phyloP scores from a whole-genome alignment of 2,329 filamentous ascomycete genomes.

The Thermothelomyces thermophilus region DNA sequence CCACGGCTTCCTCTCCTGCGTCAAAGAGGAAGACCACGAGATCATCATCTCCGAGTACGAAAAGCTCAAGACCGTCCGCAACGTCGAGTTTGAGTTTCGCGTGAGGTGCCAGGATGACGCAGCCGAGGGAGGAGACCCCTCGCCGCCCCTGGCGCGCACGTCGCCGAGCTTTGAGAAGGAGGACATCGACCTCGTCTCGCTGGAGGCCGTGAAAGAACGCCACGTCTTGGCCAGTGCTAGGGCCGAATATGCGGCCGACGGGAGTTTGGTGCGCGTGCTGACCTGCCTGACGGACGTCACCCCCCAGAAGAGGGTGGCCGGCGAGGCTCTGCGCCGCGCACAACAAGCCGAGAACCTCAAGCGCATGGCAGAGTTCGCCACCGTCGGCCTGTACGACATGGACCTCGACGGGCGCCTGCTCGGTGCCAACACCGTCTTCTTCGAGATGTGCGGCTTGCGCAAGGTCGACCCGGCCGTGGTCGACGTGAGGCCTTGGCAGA shows the following conservation, averaged over 20 bases:
- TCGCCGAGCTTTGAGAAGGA: conserved; percentile 34
- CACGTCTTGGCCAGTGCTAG: conserved; percentile 43
- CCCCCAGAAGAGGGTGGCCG: conserved; percentile 41
- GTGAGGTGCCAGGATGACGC: conserved; percentile 28
- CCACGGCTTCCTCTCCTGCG: conserved; percentile 37
- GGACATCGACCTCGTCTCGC: conserved; percentile 29
- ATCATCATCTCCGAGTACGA: conserved; percentile 38
- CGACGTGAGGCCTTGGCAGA: conserved; percentile 39
- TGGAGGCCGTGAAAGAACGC: conserved; percentile 32
- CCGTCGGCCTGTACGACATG: conserved; percentile 50
- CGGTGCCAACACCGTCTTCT: conserved; percentile 48
- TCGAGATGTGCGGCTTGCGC: conserved; percentile 44
- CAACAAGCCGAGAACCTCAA: conserved; percentile 48
- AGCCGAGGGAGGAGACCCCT: conserved; percentile 15
- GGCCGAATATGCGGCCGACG: conserved; percentile 39
- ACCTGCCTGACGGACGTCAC: conserved; percentile 48
- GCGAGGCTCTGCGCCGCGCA: conserved; percentile 42
- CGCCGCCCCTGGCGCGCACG: conserved; percentile 27
- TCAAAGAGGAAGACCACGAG: conserved; percentile 41
- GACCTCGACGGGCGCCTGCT: conserved; percentile 43
- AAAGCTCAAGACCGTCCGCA: conserved; percentile 33
- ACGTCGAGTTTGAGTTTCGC: conserved; percentile 43
- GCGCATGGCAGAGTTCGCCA: conserved; percentile 48
- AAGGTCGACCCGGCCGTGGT: conserved; percentile 35
- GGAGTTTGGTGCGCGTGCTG: conserved; percentile 39